Conservation (phyloP, 2,329 filamentous ascomycete genomes). For the Passalora sequoiae region DNA sequence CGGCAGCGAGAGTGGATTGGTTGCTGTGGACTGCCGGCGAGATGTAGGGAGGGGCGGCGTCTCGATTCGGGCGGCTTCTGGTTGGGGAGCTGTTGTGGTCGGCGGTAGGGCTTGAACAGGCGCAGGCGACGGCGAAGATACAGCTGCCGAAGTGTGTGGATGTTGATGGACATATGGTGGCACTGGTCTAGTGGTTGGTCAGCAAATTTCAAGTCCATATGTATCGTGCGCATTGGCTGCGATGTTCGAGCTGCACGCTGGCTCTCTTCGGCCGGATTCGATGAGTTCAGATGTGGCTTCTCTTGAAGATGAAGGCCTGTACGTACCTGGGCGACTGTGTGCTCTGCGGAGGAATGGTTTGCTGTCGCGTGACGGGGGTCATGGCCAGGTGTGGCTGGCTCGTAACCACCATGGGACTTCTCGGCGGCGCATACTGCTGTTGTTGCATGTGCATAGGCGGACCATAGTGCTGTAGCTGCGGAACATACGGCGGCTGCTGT, state of each 20-base stretch:
- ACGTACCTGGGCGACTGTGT: slow-evolving; percentile 23
- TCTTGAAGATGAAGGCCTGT: neutral
- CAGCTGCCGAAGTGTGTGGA: slow-evolving; percentile 3
- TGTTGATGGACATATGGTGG: slow-evolving; percentile 21
- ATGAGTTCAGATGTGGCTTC: no score
- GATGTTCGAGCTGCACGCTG: no score
- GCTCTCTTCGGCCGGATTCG: no score
- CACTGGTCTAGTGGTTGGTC: slow-evolving; percentile 5
- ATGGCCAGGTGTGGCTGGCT: slow-evolving; percentile 49
- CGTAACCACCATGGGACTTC: slow-evolving; percentile 44
- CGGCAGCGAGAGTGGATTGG: slow-evolving; percentile 17
- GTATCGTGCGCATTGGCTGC: no score
- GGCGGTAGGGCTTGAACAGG: slow-evolving; percentile 12
- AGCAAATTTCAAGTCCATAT: neutral
- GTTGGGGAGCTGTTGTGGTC: slow-evolving; percentile 9
- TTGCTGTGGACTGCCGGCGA: slow-evolving; percentile 14
- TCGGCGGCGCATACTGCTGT: slow-evolving; percentile 34
- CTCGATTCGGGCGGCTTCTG: slow-evolving; percentile 15
- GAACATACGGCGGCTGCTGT: slow-evolving; percentile 33
- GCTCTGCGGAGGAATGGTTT: slow-evolving; percentile 31
- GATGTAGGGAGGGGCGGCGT: slow-evolving; percentile 17
- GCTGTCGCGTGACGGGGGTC: slow-evolving; percentile 37
- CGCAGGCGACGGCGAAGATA: slow-evolving; percentile 10
- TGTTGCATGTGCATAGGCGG: slow-evolving; percentile 31
- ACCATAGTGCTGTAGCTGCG: slow-evolving; percentile 34